Percentiles rank a stretch among this genome's conserved stretches.
phyloP scores from a whole-genome alignment of 2,329 filamentous ascomycete species.

The Thelonectria olida region DNA sequence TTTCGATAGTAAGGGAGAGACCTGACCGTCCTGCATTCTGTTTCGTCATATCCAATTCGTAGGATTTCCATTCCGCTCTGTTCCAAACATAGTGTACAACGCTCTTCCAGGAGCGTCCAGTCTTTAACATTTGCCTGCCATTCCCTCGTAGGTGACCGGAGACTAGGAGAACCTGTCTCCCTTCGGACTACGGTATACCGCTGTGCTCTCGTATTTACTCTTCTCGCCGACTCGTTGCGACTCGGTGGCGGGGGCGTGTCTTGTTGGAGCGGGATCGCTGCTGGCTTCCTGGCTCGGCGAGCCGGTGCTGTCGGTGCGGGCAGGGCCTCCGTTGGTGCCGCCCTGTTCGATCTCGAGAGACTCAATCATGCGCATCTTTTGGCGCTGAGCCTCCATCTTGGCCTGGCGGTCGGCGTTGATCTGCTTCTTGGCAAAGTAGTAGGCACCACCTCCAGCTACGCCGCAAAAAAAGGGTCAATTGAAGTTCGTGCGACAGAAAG shows the following conservation, averaged over 20 bases:
- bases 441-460: conserved; percentile 86
- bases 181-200: conserved; percentile 80
- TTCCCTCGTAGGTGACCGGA: neutral
- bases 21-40: conserved; percentile 1
- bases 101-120: conserved; percentile 27
- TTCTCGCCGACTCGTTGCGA: conserved; percentile 75
- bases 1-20: neutral
- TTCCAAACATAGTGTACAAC: conserved; percentile 33
- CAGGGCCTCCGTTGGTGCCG: conserved; percentile 56
- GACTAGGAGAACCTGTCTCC: conserved; percentile 82
- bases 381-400: conserved; percentile 72
- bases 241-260: conserved; percentile 80
- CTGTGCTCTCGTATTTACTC: conserved; percentile 87
- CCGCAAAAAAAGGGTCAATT: conserved; percentile 28
- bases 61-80: neutral
- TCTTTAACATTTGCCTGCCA: neutral
- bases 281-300: conserved; percentile 78
- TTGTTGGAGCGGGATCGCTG: conserved; percentile 84
- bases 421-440: conserved; percentile 93
- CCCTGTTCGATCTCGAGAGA: conserved; percentile 61
- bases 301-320: conserved; percentile 65
- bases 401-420: conserved; percentile 90
- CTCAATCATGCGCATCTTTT: conserved; percentile 68
- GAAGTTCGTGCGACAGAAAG: neutral
- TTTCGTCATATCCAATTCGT: conserved; percentile 7